Evolutionary conservation across 306 rosid genomes (phyloP), one percentile per base, ranked within the genome.

Genomic region (Sechiopsis laciniata): DNA sequence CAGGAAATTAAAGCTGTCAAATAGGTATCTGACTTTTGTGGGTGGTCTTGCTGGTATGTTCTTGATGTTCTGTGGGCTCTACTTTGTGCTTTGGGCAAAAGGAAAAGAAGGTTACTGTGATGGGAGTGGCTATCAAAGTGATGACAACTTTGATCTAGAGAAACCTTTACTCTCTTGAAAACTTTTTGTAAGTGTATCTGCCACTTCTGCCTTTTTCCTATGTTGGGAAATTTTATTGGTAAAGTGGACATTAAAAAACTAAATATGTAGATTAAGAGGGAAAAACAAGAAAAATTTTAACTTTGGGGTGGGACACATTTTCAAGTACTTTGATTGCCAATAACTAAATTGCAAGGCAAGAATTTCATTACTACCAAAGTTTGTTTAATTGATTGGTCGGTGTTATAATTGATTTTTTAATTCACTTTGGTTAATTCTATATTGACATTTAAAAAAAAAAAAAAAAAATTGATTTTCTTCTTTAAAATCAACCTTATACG

Each of bases 81-180:
- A 94, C 85, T 79, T 86, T 26, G 95, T 94, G 84, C 88, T 89
- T 7, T 94, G 97, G 97, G 90, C 90, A 3, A 94, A 90, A 82
- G 91, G 90, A 21, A 89, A 87, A 80, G 98, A 90, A 85, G 87
- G 81, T 6, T 71, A 66, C 24, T 35, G 52, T 40, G 32, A 64
- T 62, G 86, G 32, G 61, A 78, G 62, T 77, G 55, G 70, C 81
- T 22, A 67, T 20, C 85, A 79, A 76, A 78, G 82, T 69, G 89
- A 56, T 8, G 77, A 87, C 46, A 40, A 7, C 83, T 77, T 67
- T 68, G 96, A 85, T 80, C 79, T 76, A 66, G 75, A 76, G 86
- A 88, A 77, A 83, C 92, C 96, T 84, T 91, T 90, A 24, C 61
- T 71, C 22, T 71, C 74, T 53, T 53, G 8, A 26, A 51, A 37